Conservation (phyloP, 2,329 filamentous ascomycete genomes). For the Penicillium paneum region DNA sequence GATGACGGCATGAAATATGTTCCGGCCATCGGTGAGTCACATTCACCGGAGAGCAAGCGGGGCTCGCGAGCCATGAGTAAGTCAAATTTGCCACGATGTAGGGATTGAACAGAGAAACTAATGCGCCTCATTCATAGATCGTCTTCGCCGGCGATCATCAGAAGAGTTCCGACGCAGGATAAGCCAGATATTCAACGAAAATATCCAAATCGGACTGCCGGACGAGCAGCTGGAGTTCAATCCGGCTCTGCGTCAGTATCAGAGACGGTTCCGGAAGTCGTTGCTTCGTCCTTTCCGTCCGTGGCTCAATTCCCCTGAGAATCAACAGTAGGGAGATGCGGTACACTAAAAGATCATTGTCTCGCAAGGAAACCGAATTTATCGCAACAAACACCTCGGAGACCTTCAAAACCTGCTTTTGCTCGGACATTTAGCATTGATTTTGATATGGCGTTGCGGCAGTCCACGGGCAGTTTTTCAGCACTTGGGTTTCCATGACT, state of each 20-base stretch:
- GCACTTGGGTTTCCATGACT: not conserved
- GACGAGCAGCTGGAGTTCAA: slow-evolving; percentile 26
- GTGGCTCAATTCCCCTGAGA: not conserved
- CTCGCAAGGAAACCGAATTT: not conserved
- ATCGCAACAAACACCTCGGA: not conserved
- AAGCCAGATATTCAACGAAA: slow-evolving; percentile 35
- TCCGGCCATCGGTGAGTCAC: not conserved
- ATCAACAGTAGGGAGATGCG: not conserved
- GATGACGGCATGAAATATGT: slow-evolving; percentile 3
- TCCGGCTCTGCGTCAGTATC: slow-evolving; percentile 11
- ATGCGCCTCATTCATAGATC: slow-evolving; percentile 10
- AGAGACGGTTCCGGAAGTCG: slow-evolving; percentile 12
- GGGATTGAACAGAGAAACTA: not conserved
- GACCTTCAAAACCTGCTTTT: not conserved
- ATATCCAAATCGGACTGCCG: slow-evolving; percentile 21
- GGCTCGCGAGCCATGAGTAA: slow-evolving; percentile 16
- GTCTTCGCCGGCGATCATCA: slow-evolving; percentile 28
- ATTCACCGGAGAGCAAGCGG: slow-evolving; percentile 8
- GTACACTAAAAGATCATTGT: not conserved
- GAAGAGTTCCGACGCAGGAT: slow-evolving; percentile 34
- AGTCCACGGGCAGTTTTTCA: not conserved
- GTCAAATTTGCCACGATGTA: not conserved
- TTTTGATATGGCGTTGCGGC: not conserved
- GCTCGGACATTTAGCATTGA: not conserved
- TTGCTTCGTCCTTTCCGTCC: slow-evolving; percentile 17